phyloP scores from a whole-genome alignment of 2,329 filamentous ascomycete species.

The Neofusicoccum kwambonambiense region DNA sequence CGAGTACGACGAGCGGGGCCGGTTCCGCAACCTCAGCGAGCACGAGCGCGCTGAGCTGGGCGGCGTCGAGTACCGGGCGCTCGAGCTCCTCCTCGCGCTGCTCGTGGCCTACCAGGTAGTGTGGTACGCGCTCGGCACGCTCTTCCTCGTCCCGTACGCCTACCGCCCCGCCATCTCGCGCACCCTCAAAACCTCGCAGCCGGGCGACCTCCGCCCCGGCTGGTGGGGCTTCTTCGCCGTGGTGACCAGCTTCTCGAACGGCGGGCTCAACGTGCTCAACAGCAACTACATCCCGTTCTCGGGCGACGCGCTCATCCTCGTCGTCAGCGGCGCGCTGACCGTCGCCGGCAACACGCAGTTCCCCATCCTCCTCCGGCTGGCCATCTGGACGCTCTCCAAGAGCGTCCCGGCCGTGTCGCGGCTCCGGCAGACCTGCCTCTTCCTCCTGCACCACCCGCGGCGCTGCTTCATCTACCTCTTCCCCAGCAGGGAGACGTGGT shows the following conservation, averaged over 20 bases:
- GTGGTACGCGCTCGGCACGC: slow-evolving; percentile 26
- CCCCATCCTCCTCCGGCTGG: slow-evolving; percentile 61
- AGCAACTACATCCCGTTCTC: slow-evolving; percentile 41
- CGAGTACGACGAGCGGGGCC: slow-evolving; percentile 29
- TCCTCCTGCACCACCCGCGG: slow-evolving; percentile 41
- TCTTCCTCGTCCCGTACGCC: slow-evolving; percentile 23
- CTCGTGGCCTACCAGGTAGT: slow-evolving; percentile 29
- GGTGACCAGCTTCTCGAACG: slow-evolving; percentile 29
- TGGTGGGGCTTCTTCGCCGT: slow-evolving; percentile 32
- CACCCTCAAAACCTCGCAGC: slow-evolving; percentile 19
- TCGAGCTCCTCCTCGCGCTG: slow-evolving; percentile 18
- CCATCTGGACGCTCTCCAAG: slow-evolving; percentile 54
- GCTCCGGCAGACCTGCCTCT: slow-evolving; percentile 35
- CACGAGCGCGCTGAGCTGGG: slow-evolving; percentile 44
- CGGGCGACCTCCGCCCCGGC: slow-evolving; percentile 29
- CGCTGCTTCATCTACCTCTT: slow-evolving; percentile 65
- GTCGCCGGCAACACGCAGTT: slow-evolving; percentile 67
- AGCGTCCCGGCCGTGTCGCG: slow-evolving; percentile 18
- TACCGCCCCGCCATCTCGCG: slow-evolving; percentile 14
- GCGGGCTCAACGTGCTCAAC: slow-evolving; percentile 33
- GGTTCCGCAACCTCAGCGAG: slow-evolving; percentile 38
- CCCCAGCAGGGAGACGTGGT: slow-evolving; percentile 63
- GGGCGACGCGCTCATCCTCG: slow-evolving; percentile 45
- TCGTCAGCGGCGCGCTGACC: slow-evolving; percentile 26
- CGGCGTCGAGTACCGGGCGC: slow-evolving; percentile 44